Evolutionary conservation across 2,329 filamentous ascomycete species (phyloP), one percentile per base, ranked within the genome.

Genomic region (Stagonosporopsis tanaceti): DNA sequence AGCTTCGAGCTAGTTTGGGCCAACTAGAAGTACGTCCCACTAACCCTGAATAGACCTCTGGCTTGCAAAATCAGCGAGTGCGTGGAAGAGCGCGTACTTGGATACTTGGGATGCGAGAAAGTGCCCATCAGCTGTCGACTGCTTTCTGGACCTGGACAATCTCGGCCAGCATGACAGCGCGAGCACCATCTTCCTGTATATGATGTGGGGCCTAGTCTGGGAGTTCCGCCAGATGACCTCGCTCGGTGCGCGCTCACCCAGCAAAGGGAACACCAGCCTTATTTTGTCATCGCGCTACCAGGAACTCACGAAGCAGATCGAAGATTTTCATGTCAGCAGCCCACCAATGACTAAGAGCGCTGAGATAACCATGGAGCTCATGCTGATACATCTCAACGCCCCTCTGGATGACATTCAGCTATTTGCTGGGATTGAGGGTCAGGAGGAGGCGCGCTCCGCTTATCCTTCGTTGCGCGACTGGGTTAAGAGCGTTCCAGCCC

Each of bases 401-500:
- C 86, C 85, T 0, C 76, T 89, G 2, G 84, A 88, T 61, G 87
- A 90, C 55, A 77, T 90, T 15, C 87, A 90, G 65, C 80, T 88
- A 4, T 89, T 90, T 62, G 85, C 86, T 0, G 88, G 88, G 5
- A 87, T 88, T 40, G 87, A 88, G 61, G 87, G 86, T 24, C 84
- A 87, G 59, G 87, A 89, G 32, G 85, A 89, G 68, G 87, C 88
- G 4, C 81, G 84, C 4, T 76, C 82, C 6, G 81, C 87, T 14
- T 87, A 87, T 60, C 82, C 85, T 0, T 77, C 81, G 0, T 76
- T 90, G 7, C 82, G 85, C 56, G 79, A 85, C 25, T 90, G 87
- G 87, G 81, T 80, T 0, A 79, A 80, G 32, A 86, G 80, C 37
- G 66, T 77, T 1, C 81, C 85, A 22, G 83, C 86, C 7, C 80